Percentiles rank a stretch among this genome's conserved stretches.
phyloP scores from a whole-genome alignment of 345 rosid species.

The Salix dunnii region DNA sequence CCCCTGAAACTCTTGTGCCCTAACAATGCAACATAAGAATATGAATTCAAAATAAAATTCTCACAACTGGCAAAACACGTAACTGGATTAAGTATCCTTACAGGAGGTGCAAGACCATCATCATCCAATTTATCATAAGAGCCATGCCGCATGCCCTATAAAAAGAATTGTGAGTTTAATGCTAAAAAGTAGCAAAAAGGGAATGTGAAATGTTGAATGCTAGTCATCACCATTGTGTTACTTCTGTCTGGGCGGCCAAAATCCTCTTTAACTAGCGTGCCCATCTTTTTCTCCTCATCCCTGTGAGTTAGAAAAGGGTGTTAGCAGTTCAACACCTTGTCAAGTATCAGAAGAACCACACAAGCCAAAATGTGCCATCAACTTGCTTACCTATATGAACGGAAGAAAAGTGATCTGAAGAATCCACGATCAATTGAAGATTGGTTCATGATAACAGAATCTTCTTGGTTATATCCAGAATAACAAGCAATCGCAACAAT shows the following conservation, averaged over 20 bases:
- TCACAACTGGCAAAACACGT: background rate
- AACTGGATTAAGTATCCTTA: constrained; percentile 33
- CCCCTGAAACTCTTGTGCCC: constrained; percentile 98
- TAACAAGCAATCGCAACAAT: constrained; percentile 96
- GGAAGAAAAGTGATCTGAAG: constrained; percentile 90
- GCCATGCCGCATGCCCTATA: constrained; percentile 98
- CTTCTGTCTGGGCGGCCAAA: constrained; percentile 92
- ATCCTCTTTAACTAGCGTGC: constrained; percentile 95
- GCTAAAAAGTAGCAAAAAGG: constrained; percentile 6
- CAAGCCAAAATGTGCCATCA: background rate
- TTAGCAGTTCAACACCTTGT: background rate
- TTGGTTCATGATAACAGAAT: constrained; percentile 98
- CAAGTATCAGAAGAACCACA: background rate
- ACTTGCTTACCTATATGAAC: constrained; percentile 70
- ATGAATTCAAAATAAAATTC: background rate
- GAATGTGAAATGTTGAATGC: background rate
- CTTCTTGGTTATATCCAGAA: constrained; percentile 99
- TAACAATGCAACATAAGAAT: constrained; percentile 13
- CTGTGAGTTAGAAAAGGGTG: constrained; percentile 33
- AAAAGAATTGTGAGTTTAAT: constrained; percentile 15
- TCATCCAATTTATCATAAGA: constrained; percentile 95
- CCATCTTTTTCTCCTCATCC: constrained; percentile 99
- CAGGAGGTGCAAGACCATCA: constrained; percentile 99
- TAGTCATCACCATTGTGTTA: constrained; percentile 64
- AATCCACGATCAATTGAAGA: constrained; percentile 96